Evolutionary conservation across 1,139 yeast species (phyloP).

Genomic region (Nakaseomyces kungkrabaensis): DNA sequence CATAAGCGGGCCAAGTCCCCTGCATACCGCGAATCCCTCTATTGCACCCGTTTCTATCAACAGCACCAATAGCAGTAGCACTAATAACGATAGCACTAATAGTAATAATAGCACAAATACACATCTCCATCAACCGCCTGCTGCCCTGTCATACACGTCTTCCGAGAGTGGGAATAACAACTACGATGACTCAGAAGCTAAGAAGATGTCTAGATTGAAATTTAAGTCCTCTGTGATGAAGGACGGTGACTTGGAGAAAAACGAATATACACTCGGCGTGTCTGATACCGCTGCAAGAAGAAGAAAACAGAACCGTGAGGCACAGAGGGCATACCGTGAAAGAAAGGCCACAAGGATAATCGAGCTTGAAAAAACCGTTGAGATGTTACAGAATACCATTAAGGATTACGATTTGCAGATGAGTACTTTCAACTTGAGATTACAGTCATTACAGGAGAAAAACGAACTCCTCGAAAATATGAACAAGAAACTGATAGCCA

Average conservation of each 20-base stretch:
- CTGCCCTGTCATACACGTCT: background rate
- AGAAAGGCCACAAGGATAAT: conserved; percentile 35
- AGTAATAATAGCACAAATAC: background rate
- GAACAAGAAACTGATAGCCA: conserved; percentile 1
- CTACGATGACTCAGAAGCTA: conserved; percentile 1
- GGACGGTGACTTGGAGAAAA: conserved; percentile 1
- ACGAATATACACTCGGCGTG: background rate
- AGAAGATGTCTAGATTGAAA: conserved; percentile 4
- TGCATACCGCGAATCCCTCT: background rate
- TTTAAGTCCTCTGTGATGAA: conserved; percentile 3
- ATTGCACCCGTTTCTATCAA: background rate
- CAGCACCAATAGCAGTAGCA: background rate
- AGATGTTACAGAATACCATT: conserved; percentile 53
- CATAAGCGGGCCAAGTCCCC: background rate
- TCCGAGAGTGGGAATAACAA: background rate
- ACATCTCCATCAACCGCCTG: background rate
- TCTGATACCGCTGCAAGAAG: conserved; percentile 63
- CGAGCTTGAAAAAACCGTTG: conserved; percentile 55
- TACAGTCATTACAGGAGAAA: background rate
- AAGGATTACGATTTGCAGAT: conserved; percentile 52
- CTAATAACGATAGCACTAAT: background rate
- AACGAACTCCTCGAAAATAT: background rate
- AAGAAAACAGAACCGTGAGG: conserved; percentile 91
- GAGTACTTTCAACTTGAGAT: background rate
- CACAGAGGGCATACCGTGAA: conserved; percentile 72